Percentiles rank a stretch among this genome's conserved stretches.
Conservation (phyloP, 768 basidiomycete genomes). For the Mycena floridula region DNA sequence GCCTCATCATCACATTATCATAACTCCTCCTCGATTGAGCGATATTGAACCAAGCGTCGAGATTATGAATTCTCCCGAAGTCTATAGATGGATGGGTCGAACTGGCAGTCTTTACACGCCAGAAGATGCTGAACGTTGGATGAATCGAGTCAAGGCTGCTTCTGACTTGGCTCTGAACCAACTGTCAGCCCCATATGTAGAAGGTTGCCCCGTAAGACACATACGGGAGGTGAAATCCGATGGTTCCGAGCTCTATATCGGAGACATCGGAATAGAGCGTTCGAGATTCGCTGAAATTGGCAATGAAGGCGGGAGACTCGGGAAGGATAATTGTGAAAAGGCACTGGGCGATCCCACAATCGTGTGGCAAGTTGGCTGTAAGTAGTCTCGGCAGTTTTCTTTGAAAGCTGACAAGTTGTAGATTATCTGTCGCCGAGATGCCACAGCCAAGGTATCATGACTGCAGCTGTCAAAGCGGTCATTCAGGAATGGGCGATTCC, state of each 20-base stretch:
- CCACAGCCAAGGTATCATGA: neutral
- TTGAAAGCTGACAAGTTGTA: neutral
- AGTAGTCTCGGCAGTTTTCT: slow-evolving; percentile 7
- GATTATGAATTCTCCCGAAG: slow-evolving; percentile 29
- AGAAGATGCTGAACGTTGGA: slow-evolving; percentile 15
- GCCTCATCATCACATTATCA: slow-evolving; percentile 37
- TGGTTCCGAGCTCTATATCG: slow-evolving; percentile 15
- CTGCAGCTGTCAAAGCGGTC: neutral
- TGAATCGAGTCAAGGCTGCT: slow-evolving; percentile 11
- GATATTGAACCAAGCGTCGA: slow-evolving; percentile 28
- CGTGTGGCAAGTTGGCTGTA: slow-evolving; percentile 47
- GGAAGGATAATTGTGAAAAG: slow-evolving; percentile 30
- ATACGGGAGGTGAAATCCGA: slow-evolving; percentile 35
- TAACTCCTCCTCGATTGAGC: slow-evolving; percentile 42
- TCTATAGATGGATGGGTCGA: slow-evolving; percentile 33
- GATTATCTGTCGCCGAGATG: neutral
- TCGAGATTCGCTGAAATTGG: slow-evolving; percentile 18
- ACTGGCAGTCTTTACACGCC: slow-evolving; percentile 37
- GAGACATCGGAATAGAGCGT: slow-evolving; percentile 29
- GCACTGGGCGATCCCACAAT: slow-evolving; percentile 38
- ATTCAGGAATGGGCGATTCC: neutral
- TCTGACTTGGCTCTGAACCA: slow-evolving; percentile 20
- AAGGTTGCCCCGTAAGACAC: slow-evolving; percentile 34
- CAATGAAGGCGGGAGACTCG: slow-evolving; percentile 23
- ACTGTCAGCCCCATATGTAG: slow-evolving; percentile 15